Conservation (phyloP, 805 yeast species). For the Wickerhamomyces xylosicus region DNA sequence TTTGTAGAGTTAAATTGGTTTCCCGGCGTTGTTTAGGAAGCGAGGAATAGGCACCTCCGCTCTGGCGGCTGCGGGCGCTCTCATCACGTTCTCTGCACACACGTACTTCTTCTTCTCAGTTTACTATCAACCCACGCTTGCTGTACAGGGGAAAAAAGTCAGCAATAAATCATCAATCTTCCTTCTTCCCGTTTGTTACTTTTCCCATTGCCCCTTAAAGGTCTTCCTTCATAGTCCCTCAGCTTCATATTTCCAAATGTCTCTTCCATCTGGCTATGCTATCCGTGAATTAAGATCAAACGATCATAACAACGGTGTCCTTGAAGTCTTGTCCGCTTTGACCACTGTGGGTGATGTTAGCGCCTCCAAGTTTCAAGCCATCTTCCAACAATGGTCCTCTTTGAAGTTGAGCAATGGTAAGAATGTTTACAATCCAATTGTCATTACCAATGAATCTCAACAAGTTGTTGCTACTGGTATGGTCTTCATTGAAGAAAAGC, state of each 20-base stretch:
- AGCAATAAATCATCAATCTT: background rate
- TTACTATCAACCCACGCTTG: background rate
- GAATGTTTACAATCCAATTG: slow-evolving; percentile 55
- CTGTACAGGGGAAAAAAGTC: background rate
- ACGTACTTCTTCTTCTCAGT: background rate
- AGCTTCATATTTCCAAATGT: background rate
- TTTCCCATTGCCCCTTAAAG: too few species aligned
- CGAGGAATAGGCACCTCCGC: too few species aligned
- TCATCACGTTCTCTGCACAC: too few species aligned
- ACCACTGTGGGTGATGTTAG: slow-evolving; percentile 79
- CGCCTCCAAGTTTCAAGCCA: slow-evolving; percentile 33
- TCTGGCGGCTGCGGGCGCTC: too few species aligned
- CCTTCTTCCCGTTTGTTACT: background rate
- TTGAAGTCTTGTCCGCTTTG: slow-evolving; percentile 52
- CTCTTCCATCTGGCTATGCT: slow-evolving; percentile 55
- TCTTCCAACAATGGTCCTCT: slow-evolving; percentile 49
- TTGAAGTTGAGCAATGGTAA: slow-evolving; percentile 16
- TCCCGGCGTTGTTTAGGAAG: too few species aligned
- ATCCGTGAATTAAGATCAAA: slow-evolving; percentile 44
- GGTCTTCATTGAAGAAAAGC: slow-evolving; percentile 67
- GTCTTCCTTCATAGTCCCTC: too few species aligned
- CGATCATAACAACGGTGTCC: slow-evolving; percentile 56
- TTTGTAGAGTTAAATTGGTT: too few species aligned
- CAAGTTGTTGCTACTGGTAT: slow-evolving; percentile 77
- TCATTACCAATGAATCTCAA: slow-evolving; percentile 38